Evolutionary conservation across 2,329 filamentous ascomycete genomes (phyloP), one percentile per base, ranked within the genome.

Genomic region (Lojkania enalia): DNA sequence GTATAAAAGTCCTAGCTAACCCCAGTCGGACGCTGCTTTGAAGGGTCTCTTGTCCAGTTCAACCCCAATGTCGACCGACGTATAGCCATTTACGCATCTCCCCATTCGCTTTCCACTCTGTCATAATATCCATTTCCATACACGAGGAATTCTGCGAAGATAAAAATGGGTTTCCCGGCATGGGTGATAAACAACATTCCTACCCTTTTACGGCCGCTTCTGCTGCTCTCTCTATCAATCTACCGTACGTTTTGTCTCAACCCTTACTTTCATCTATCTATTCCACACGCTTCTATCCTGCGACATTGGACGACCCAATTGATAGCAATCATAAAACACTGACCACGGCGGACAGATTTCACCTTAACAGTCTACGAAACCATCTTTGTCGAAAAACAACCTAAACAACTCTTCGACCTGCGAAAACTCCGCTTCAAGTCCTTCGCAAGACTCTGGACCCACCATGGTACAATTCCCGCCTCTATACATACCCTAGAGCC

Each of bases 381-480:
- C 27, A 41, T 63, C 20, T 59, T 66, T 30, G 12, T 63, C 16
- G 58, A 67, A 9, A 58, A 46, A 42, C 49, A 52, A 19, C 66
- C 64, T 4, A 42, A 49, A 21, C 44, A 58, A 5, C 57, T 69
- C 15, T 46, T 67, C 52, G 54, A 65, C 20, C 38, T 69, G 27
- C 58, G 56, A 12, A 48, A 53, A 5, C 49, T 71, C 5, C 66
- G 63, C 23, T 58, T 58, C 44, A 62, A 59, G 44, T 57, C 59
- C 36, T 71, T 70, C 38, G 63, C 64, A 6, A 58, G 67, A 23
- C 55, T 71, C 18, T 71, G 67, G 68, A 64, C 50, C 5, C 39
- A 58, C 21, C 64, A 68, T 32, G 67, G 52, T 51, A 49, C 33
- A 9, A 9, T 14, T 5, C 18, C 21, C 21, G 15, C 30, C 14